These are phyloP conservation scores for Calonectria pseudoreteaudii DNA, from an alignment of 2,329 filamentous ascomycete genomes.

Conservation along the genomic window DNA sequence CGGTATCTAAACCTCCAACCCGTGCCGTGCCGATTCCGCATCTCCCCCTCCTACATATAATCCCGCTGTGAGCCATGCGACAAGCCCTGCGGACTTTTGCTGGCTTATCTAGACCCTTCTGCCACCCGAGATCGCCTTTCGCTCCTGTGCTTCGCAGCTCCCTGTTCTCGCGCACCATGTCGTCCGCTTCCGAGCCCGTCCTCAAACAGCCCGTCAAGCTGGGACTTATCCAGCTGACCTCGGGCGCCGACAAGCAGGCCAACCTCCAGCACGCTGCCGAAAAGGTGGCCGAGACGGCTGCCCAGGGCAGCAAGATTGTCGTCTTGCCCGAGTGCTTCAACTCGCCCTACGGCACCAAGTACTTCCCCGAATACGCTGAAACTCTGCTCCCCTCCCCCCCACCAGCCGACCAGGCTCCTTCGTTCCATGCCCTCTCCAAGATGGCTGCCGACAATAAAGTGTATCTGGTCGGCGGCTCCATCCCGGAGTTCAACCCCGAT, in stretches of 20 bases:
- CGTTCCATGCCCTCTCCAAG: slow-evolving; percentile 84
- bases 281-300: slow-evolving; percentile 85
- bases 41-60: slow-evolving; percentile 10
- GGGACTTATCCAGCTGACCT: slow-evolving; percentile 84
- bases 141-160: slow-evolving; percentile 33
- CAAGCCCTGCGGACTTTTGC: slow-evolving; percentile 23
- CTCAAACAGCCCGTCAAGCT: slow-evolving; percentile 84
- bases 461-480: slow-evolving; percentile 91
- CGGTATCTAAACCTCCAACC: slow-evolving; percentile 11
- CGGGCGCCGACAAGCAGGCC: slow-evolving; percentile 82
- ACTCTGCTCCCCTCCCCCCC: slow-evolving; percentile 83
- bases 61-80: slow-evolving; percentile 34
- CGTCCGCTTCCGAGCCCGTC: slow-evolving; percentile 53
- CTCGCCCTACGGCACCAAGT: slow-evolving; percentile 91
- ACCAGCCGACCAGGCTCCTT: slow-evolving; percentile 76
- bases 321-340: slow-evolving; percentile 99
- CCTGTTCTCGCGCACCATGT: slow-evolving; percentile 49
- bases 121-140: slow-evolving; percentile 25
- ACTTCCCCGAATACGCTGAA: slow-evolving; percentile 94
- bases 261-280: slow-evolving; percentile 86
- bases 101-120: slow-evolving; percentile 27
- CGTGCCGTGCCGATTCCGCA: slow-evolving; percentile 12
- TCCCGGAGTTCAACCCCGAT: slow-evolving; percentile 78
- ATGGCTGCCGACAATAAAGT: slow-evolving; percentile 83
- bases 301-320: slow-evolving; percentile 82